Conservation (phyloP, 2,329 filamentous ascomycete species). For the Meredithiella fracta region DNA sequence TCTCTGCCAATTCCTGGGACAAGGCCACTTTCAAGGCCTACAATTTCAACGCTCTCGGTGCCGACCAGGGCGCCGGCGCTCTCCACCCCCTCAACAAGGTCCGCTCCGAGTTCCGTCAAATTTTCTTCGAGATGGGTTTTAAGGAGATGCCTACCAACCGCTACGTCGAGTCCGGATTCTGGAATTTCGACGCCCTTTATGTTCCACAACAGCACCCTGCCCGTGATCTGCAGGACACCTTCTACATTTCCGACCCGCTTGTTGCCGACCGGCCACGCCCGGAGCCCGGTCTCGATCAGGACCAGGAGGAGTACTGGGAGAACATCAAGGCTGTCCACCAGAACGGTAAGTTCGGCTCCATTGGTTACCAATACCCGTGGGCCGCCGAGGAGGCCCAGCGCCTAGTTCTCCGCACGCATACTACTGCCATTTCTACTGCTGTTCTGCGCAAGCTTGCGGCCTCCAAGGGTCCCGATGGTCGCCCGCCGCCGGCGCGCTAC, state of each 20-base stretch:
- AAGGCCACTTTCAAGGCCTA: slow-evolving; percentile 69
- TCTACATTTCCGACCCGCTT: slow-evolving; percentile 87
- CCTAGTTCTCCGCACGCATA: slow-evolving; percentile 88
- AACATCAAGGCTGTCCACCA: slow-evolving; percentile 79
- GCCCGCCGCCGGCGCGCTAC: slow-evolving; percentile 60
- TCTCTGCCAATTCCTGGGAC: slow-evolving; percentile 79
- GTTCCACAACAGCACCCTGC: slow-evolving; percentile 96
- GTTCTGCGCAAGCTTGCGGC: slow-evolving; percentile 82
- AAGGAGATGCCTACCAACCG: slow-evolving; percentile 92
- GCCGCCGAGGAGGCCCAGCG: slow-evolving; percentile 69
- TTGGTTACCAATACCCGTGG: slow-evolving; percentile 94
- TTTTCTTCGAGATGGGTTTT: slow-evolving; percentile 99
- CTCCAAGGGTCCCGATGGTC: slow-evolving; percentile 55
- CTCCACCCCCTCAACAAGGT: slow-evolving; percentile 77
- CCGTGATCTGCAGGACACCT: slow-evolving; percentile 92
- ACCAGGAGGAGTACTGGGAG: slow-evolving; percentile 64
- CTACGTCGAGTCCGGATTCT: slow-evolving; percentile 94
- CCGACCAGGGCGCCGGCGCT: slow-evolving; percentile 44
- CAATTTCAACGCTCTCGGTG: slow-evolving; percentile 56
- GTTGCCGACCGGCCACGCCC: slow-evolving; percentile 52
- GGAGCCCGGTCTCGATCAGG: slow-evolving; percentile 34
- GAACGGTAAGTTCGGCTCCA: slow-evolving; percentile 80
- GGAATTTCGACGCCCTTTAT: slow-evolving; percentile 96
- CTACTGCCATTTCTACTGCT: slow-evolving; percentile 77
- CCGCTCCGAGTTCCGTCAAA: slow-evolving; percentile 84